Evolutionary conservation across 208 protist species (phyloP), one percentile per base, ranked within the genome.

Genomic region (Trypanosoma congolense): DNA sequence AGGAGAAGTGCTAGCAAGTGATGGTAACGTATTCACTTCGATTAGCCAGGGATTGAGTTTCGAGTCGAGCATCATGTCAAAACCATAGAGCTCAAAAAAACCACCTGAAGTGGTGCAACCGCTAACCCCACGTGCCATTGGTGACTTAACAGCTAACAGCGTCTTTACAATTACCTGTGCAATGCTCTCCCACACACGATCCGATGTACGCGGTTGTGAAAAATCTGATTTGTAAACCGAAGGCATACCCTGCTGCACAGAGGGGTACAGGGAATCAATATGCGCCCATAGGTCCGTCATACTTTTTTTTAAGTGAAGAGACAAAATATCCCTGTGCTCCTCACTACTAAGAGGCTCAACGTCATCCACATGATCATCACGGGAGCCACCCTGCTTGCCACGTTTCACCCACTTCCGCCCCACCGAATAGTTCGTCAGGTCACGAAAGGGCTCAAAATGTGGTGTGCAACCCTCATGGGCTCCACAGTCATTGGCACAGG

Each of bases 351-450:
- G n/a, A 46, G 38, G 18, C 19, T 45, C 28, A 38, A 21, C 43
- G 6, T 38, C 29, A 24, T 46, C 30, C 14, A 42, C 12, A 8
- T 51, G 14, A 0, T 33, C 18, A 19, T 63, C 51, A 16, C 14
- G 18, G 16, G n/a, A 18, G 2, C 30, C 16, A 38, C 2, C 19
- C 29, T 63, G 53, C 25, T 52, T 61, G 21, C 16, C 26, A 2
- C 38, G n/a, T 14, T 22, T 52, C 8, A 35, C n/a, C 60, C 77
- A 82, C 3, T 78, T 74, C 19, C 74, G 64, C 19, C 92, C 90
- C 24, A 97, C 64, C 3, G 83, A 90, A 61, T 94, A 97, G 69
- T 97, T 97, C 29, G 93, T 97, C 9, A 97, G 68, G 71, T 97
- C 87, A 30, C 77, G 73, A 52, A 95, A 95, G 1, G 73, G 74